Conservation (phyloP, 139 green algal species). For the Micractinium sp. region DNA sequence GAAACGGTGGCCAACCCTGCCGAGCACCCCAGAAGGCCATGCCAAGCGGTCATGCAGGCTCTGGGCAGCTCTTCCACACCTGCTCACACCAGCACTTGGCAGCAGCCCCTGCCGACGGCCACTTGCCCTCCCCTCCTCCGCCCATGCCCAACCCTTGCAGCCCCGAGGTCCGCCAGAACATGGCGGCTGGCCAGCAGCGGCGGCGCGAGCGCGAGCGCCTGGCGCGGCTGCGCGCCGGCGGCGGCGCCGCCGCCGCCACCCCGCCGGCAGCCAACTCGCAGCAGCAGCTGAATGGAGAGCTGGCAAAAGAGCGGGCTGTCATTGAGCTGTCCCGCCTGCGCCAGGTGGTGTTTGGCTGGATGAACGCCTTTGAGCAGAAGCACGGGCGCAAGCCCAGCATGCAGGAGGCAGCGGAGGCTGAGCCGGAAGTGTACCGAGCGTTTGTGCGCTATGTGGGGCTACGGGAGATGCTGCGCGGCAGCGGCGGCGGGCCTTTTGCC, state of each 20-base stretch:
- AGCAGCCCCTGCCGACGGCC: neutral
- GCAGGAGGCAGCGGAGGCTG: neutral
- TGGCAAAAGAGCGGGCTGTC: neutral
- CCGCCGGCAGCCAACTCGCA: neutral
- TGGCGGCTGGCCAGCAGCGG: constrained; percentile 2
- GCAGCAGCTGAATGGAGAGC: neutral
- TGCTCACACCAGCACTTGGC: neutral
- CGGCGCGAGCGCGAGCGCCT: constrained; percentile 15
- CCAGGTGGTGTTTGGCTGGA: neutral
- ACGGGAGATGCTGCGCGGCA: constrained; percentile 19
- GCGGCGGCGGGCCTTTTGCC: neutral
- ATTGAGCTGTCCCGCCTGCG: constrained; percentile 31
- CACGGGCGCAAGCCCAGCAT: constrained; percentile 28
- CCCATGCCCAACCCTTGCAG: neutral
- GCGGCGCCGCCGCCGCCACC: too few species aligned
- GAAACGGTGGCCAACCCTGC: too few species aligned
- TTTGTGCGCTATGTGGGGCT: constrained; percentile 29
- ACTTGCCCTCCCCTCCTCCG: too few species aligned
- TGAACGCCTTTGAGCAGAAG: constrained; percentile 4
- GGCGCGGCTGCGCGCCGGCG: neutral
- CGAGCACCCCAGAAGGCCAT: too few species aligned
- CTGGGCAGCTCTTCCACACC: too few species aligned
- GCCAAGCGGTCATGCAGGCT: too few species aligned
- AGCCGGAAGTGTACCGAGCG: constrained; percentile 11
- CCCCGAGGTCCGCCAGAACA: neutral